Evolutionary conservation across 2,329 filamentous ascomycete genomes (phyloP).

Genomic region (Lachnum nothofagi): DNA sequence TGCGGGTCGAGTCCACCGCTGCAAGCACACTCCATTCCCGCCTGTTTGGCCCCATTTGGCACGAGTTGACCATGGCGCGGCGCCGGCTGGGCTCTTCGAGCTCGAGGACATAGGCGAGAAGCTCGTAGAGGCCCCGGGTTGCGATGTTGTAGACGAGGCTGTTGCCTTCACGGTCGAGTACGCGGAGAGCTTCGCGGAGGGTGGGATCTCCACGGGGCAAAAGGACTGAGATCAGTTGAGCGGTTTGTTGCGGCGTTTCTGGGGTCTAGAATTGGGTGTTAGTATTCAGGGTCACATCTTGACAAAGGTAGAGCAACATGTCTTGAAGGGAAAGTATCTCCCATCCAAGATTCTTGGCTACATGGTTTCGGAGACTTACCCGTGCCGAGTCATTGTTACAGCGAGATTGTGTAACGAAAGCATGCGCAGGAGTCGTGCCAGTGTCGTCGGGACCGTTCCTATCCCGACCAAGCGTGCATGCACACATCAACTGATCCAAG

Average conservation of each 20-base stretch:
- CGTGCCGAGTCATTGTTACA: slow-evolving; percentile 9
- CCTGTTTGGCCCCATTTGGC: slow-evolving; percentile 9
- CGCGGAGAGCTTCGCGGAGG: slow-evolving; percentile 20
- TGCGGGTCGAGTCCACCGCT: slow-evolving; percentile 6
- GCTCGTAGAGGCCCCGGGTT: slow-evolving; percentile 18
- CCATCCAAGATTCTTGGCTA: no score
- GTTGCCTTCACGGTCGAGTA: slow-evolving; percentile 21
- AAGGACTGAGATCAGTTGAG: slow-evolving; percentile 15
- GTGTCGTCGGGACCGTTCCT: slow-evolving; percentile 21
- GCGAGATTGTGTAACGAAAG: slow-evolving; percentile 17
- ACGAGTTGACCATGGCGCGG: slow-evolving; percentile 21
- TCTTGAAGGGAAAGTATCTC: no score
- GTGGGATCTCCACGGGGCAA: slow-evolving; percentile 14
- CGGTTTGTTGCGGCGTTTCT: slow-evolving; percentile 17
- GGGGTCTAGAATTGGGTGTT: neutral
- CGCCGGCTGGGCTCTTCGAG: slow-evolving; percentile 17
- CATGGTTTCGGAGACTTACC: no score
- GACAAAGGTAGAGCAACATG: no score
- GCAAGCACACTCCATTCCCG: slow-evolving; percentile 11
- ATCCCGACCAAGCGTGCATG: slow-evolving; percentile 18
- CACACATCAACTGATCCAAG: slow-evolving; percentile 22
- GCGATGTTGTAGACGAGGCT: slow-evolving; percentile 21
- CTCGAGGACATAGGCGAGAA: slow-evolving; percentile 17
- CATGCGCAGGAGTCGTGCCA: slow-evolving; percentile 22
- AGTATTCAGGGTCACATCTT: no score